Conservation (phyloP, 208 protist species). For the Trypanosoma mega region DNA sequence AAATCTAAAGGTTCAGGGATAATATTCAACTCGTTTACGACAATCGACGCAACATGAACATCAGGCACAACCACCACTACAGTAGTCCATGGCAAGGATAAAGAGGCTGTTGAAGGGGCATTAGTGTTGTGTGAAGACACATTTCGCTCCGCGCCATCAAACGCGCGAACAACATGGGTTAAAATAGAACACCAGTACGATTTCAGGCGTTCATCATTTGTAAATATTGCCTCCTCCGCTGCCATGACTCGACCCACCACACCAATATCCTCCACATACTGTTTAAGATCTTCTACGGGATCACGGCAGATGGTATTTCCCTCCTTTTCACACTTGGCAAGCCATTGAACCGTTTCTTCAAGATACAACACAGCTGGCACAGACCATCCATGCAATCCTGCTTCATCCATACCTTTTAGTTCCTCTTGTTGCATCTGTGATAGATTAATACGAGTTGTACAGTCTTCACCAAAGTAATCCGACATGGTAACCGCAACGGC, state of each 20-base stretch:
- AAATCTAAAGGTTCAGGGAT: no score
- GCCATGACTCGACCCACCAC: conserved; percentile 73
- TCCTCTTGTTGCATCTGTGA: conserved; percentile 22
- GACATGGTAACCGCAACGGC: conserved; percentile 38
- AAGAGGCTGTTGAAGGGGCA: not conserved
- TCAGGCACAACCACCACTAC: conserved; percentile 39
- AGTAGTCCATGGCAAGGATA: conserved; percentile 7
- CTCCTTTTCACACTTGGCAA: conserved; percentile 69
- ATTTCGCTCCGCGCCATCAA: conserved; percentile 50
- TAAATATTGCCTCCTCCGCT: conserved; percentile 63
- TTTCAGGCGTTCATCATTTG: conserved; percentile 38
- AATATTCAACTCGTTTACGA: conserved; percentile 2
- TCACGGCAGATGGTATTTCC: conserved; percentile 60
- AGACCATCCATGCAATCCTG: not conserved
- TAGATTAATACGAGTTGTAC: conserved; percentile 14
- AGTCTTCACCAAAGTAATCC: conserved; percentile 49
- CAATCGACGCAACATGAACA: conserved; percentile 15
- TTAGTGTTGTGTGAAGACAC: conserved; percentile 1
- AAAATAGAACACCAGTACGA: conserved; percentile 67
- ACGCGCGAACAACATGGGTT: conserved; percentile 46
- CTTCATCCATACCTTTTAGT: not conserved
- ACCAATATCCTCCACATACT: conserved; percentile 76
- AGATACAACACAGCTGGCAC: conserved; percentile 49
- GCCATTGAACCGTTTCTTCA: conserved; percentile 84
- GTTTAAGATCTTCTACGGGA: conserved; percentile 44